Evolutionary conservation across 495 filamentous ascomycete genomes (phyloP).

Genomic region (Daldinia decipiens): DNA sequence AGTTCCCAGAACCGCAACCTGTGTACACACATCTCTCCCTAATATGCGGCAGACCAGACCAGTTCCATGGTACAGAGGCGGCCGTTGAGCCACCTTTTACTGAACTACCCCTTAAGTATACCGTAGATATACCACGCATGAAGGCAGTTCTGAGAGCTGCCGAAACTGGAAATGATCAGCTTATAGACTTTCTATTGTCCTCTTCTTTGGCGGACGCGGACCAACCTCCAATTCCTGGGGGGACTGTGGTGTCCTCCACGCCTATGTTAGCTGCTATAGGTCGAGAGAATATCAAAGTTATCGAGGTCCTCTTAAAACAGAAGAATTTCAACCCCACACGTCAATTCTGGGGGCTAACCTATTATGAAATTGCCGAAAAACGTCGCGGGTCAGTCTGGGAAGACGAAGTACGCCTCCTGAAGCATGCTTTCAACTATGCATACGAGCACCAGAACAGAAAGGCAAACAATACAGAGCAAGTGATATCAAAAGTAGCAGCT

Average conservation of each 20-base stretch:
- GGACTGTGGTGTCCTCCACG: neutral
- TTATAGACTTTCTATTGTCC: neutral
- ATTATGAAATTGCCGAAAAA: neutral
- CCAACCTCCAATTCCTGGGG: neutral
- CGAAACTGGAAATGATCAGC: neutral
- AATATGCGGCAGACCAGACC: neutral
- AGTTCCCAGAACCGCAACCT: neutral
- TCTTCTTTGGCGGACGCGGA: neutral
- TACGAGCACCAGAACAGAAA: neutral
- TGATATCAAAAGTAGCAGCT: neutral
- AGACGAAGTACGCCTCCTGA: neutral
- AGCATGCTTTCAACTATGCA: neutral
- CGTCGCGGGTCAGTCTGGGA: neutral
- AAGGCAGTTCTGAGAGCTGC: neutral
- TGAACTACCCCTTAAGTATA: neutral
- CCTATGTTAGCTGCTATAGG: neutral
- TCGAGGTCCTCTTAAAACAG: neutral
- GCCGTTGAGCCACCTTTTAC: neutral
- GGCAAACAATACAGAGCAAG: neutral
- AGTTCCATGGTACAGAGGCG: neutral
- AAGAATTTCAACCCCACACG: neutral
- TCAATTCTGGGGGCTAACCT: neutral
- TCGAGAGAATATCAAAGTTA: neutral
- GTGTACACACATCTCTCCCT: neutral
- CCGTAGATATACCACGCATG: neutral